A percentile compares a stretch with the other conserved stretches of the same genome.
Conservation (phyloP, 352 stramenopile genomes). For the Phytophthora capsici region DNA sequence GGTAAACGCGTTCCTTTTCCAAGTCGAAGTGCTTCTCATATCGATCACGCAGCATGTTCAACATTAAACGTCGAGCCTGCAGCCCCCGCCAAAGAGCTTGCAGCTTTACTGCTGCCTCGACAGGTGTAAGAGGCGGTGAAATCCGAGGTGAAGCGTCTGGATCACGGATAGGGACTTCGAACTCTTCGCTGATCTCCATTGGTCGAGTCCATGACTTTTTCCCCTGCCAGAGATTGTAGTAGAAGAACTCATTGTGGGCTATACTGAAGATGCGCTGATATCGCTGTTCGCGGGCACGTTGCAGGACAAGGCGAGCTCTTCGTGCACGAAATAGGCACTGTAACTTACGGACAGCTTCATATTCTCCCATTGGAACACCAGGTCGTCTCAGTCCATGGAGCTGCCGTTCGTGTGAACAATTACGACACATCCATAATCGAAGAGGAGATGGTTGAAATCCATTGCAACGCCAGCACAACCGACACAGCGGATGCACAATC, state of each 20-base stretch:
- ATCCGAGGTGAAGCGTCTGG: constrained; percentile 62
- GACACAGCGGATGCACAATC: constrained; percentile 75
- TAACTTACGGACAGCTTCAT: constrained; percentile 78
- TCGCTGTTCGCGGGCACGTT: constrained; percentile 61
- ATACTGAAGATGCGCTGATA: constrained; percentile 84
- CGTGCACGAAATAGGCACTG: constrained; percentile 70
- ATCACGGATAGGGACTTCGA: constrained; percentile 77
- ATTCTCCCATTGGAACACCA: constrained; percentile 58
- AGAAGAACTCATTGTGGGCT: constrained; percentile 78
- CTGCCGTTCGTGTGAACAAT: constrained; percentile 77
- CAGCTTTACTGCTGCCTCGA: constrained; percentile 58
- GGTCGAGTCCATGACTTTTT: constrained; percentile 60
- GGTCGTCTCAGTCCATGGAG: constrained; percentile 57
- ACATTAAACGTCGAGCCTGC: constrained; percentile 37
- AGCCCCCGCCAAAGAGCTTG: constrained; percentile 48
- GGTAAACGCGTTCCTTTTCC: constrained; percentile 61
- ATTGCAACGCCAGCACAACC: constrained; percentile 78
- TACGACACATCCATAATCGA: constrained; percentile 70
- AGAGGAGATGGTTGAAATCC: constrained; percentile 75
- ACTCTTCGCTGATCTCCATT: constrained; percentile 37
- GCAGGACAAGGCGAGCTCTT: constrained; percentile 54
- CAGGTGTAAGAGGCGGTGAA: constrained; percentile 50
- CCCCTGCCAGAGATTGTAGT: constrained; percentile 72
- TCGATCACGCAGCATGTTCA: constrained; percentile 29
- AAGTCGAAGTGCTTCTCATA: constrained; percentile 82